Percentiles rank a stretch among this genome's conserved stretches.
phyloP scores from a whole-genome alignment of 129 eudicot genomes.

The Sambucus nigra region DNA sequence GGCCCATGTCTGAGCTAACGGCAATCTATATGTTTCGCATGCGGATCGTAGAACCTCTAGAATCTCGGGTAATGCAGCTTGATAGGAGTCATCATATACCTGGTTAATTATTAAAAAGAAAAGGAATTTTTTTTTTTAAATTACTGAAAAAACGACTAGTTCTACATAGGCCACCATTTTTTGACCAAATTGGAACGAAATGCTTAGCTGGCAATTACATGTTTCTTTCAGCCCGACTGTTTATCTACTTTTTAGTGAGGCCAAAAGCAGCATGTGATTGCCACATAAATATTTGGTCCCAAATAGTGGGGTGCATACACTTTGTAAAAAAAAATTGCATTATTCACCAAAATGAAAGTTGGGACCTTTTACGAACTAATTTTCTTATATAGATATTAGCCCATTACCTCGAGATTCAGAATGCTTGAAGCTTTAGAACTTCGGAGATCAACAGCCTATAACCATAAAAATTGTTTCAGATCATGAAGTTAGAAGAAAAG shows the following conservation, averaged over 20 bases:
- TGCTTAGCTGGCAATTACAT: no score
- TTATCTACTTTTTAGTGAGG: no score
- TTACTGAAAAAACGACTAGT: no score
- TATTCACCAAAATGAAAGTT: not conserved
- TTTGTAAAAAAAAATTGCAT: not conserved
- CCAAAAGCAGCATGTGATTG: no score
- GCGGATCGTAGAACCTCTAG: constrained; percentile 48
- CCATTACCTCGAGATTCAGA: constrained; percentile 40
- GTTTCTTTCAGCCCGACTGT: no score
- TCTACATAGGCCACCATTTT: no score
- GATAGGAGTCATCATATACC: constrained; percentile 42
- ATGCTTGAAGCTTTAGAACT: constrained; percentile 47
- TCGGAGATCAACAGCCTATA: constrained; percentile 78
- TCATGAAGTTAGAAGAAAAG: constrained; percentile 5
- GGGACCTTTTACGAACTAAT: not conserved
- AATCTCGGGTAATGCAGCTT: constrained; percentile 75
- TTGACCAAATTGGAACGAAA: no score
- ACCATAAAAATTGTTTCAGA: constrained; percentile 7
- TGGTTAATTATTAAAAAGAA: constrained; percentile 10
- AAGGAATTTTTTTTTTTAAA: not conserved
- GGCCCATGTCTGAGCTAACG: constrained; percentile 91
- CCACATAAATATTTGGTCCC: no score
- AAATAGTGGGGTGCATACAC: no score
- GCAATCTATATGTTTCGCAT: constrained; percentile 59
- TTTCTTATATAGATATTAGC: not conserved